Evolutionary conservation across 768 basidiomycete genomes (phyloP), one percentile per base, ranked within the genome.

Genomic region (Galerina sulciceps): DNA sequence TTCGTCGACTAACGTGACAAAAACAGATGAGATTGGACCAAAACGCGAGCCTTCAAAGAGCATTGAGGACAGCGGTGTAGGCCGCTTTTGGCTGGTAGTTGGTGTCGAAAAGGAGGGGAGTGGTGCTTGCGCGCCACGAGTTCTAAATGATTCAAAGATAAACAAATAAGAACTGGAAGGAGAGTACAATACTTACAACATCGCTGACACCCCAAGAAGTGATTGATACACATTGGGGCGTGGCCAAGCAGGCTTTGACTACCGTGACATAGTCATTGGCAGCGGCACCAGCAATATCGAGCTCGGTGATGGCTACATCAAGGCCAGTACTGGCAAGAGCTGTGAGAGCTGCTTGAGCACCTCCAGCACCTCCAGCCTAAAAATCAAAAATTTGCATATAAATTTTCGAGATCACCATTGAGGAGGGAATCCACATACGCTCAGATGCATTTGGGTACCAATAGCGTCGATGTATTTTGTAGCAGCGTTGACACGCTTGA

Each of bases 201-300:
- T 83, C 81, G 64, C 76, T 73, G 41, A 82, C 78, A 65, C 80
- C 80, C 81, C 80, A 83, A 45, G 71, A 73, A 31, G 81, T 82
- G 67, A 83, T 80, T n/a, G 76, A 72, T 23, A 80, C 73, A 64
- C 82, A 83, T 15, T 62, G 59, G 1, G 78, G 67, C 10, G 75
- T 73, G 31, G 68, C 69, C 45, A 82, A 61, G 65, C 81, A 84
- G 6, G 82, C 82, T 31, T 77, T 77, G 18, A 75, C 75, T 42
- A 81, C 81, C 2, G 71, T 68, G 23, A 65, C 68, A 64, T 83
- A 83, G 67, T 83, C 81, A 50, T 69, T 76, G n/a, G 76, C 48
- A 0, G 74, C 55, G 42, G 71, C 73, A 48, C 69, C 67, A 6
- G 70, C 72, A 45, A 81, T 82, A 60, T 79, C 77, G 37, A 81